A percentile compares a stretch with the other conserved stretches of the same genome.
These are phyloP conservation scores for Stachybotrys echinatus DNA, from an alignment of 2,329 filamentous ascomycete genomes.

Conservation along the genomic window DNA sequence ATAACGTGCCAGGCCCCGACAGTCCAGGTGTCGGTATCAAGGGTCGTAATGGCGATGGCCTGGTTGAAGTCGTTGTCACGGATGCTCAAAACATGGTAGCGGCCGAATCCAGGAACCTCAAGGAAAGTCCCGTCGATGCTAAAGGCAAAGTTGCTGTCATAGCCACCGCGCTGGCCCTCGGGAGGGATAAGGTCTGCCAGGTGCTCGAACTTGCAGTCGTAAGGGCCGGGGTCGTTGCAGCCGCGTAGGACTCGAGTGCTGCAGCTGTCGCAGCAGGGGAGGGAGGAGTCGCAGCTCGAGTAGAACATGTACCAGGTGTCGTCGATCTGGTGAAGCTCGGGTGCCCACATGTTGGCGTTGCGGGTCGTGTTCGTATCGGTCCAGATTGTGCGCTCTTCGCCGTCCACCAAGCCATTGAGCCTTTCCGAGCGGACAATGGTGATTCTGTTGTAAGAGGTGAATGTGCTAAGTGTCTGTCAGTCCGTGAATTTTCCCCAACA, in stretches of 20 bases:
- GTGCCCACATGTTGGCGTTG: constrained; percentile 9
- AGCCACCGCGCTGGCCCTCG: constrained; percentile 1
- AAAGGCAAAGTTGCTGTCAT: constrained; percentile 5
- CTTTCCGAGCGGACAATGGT: background rate
- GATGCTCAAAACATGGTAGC: constrained; percentile 7
- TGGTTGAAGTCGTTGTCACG: constrained; percentile 5
- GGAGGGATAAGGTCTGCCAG: constrained; percentile 7
- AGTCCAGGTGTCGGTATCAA: constrained; percentile 6
- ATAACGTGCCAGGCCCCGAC: constrained; percentile 9
- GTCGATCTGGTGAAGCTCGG: constrained; percentile 8
- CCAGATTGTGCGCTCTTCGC: constrained; percentile 8
- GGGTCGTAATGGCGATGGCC: constrained; percentile 5
- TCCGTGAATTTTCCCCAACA: too few species aligned
- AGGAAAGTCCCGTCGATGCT: constrained; percentile 10
- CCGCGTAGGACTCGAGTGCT: constrained; percentile 6
- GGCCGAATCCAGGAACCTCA: constrained; percentile 4
- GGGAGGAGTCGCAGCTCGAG: constrained; percentile 5
- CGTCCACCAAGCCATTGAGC: constrained; percentile 3
- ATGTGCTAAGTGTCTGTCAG: too few species aligned
- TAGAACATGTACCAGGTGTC: constrained; percentile 10
- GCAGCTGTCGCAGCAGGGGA: constrained; percentile 7
- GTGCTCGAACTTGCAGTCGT: constrained; percentile 6
- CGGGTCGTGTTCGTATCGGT: constrained; percentile 9
- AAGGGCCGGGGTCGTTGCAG: constrained; percentile 2
- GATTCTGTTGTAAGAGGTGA: background rate